Base-by-base conservation (phyloP, 352 stramenopile species). In the Phytophthora nicotianae region DNA sequence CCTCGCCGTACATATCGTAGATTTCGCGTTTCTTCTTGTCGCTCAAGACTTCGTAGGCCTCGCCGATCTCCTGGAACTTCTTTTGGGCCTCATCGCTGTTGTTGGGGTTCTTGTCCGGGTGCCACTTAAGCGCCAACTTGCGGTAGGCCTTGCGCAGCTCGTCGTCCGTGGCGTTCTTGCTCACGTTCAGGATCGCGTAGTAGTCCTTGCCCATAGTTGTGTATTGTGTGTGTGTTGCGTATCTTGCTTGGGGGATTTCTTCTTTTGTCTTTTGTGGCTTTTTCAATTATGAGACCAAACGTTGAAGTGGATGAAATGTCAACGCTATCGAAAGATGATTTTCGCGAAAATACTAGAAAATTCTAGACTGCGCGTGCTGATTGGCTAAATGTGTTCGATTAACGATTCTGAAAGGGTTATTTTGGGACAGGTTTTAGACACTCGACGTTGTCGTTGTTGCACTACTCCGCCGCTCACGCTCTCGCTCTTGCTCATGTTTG, bases 1-100 rank as follows among this genome's bases (percentile, higher is more conserved):
- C 91, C 68, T 98, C 92, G 14, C 93, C 93, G 51, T 92, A 98
- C 50, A 96, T 81, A 65, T 98, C 94, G 60, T 97, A 98, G 32
- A 97, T 90, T 62, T 95, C 75, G 48, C 91, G 78, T 72, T 97
- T 97, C 45, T 98, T 83, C 68, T 95, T 94, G 75, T 98, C 94
- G 62, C 85, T 96, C 26, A 98, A 77, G 42, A 98, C 90, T 50
- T 97, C 90, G 70, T 98, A 98, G 5, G 94, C 94, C 42, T 97
- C 88, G 27, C 81, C 87, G 33, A 98, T 87, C 47, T 97, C 89
- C 71, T 98, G 94, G 63, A 98, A 98, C 73, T 97, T 97, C 52
- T 88, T 75, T 65, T 95, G 88, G 11, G 92, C 90, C 0, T 40
- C 64, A 0, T 97, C 90, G 52, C 83, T 59, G 65, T 96, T 78